These are phyloP conservation scores for Scalesia atractyloides DNA, from an alignment of 129 eudicot genomes.

Conservation along the genomic window DNA sequence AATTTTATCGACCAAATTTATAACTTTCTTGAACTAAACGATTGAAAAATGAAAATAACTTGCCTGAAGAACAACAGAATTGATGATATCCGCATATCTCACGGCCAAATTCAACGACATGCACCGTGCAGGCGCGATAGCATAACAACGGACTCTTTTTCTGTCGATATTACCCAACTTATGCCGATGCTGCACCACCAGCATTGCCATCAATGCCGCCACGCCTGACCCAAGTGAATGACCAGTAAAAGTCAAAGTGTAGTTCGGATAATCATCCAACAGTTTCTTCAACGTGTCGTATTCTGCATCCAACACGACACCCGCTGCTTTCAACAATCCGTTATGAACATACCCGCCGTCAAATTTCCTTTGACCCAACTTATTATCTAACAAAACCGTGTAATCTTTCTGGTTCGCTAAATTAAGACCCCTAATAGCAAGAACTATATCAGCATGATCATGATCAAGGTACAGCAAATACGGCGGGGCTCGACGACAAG, in stretches of 20 bases:
- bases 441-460: conserved; percentile 75
- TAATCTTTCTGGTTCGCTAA: conserved; percentile 83
- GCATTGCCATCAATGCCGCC: conserved; percentile 73
- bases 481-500: conserved; percentile 63
- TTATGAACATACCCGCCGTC: conserved; percentile 98
- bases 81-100: conserved; percentile 90
- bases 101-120: conserved; percentile 93
- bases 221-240: conserved; percentile 97
- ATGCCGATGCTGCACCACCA: conserved; percentile 71
- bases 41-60: conserved; percentile 26
- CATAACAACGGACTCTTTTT: conserved; percentile 75
- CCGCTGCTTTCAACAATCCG: conserved; percentile 88
- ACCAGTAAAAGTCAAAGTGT: conserved; percentile 79
- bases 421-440: conserved; percentile 87
- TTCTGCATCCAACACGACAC: conserved; percentile 66
- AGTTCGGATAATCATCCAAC: conserved; percentile 64
- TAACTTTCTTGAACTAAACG: conserved; percentile 1
- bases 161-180: conserved; percentile 70
- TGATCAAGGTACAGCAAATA: conserved; percentile 83
- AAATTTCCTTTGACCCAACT: conserved; percentile 82
- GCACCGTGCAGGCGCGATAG: conserved; percentile 95
- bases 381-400: conserved; percentile 77
- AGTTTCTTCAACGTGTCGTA: conserved; percentile 55
- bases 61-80: conserved; percentile 95
- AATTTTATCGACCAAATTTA: background rate